Evolutionary conservation across 345 rosid species (phyloP).

Genomic region (Anastatica hierochuntica): DNA sequence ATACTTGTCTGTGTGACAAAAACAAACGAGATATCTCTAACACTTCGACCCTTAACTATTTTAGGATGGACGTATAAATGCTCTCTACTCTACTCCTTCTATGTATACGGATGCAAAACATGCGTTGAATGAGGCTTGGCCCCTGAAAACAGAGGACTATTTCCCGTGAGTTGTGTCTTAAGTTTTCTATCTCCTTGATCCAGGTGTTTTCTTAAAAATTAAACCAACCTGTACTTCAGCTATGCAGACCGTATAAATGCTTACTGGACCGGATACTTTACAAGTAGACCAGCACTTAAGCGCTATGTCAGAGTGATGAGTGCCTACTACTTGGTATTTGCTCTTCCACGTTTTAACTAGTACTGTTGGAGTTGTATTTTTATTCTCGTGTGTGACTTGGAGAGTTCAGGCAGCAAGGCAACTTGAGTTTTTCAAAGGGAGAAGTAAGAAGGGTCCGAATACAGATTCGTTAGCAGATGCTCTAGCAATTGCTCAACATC

Average conservation of each 20-base stretch:
- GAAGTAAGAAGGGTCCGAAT: slow-evolving; percentile 48
- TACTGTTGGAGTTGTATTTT: not conserved
- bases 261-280: slow-evolving; percentile 96
- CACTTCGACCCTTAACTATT: slow-evolving; percentile 7
- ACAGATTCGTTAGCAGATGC: slow-evolving; percentile 87
- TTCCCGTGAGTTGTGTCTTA: slow-evolving; percentile 71
- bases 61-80: slow-evolving; percentile 96
- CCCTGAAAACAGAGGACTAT: slow-evolving; percentile 73
- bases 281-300: slow-evolving; percentile 89
- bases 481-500: slow-evolving; percentile 91
- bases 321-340: slow-evolving; percentile 74
- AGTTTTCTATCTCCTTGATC: not conserved
- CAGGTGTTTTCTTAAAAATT: slow-evolving; percentile 12
- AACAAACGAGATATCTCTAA: slow-evolving; percentile 3
- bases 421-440: slow-evolving; percentile 78
- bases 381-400: slow-evolving; percentile 15
- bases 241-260: slow-evolving; percentile 92
- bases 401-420: slow-evolving; percentile 78
- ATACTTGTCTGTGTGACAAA: not conserved
- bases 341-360: not conserved
- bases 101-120: slow-evolving; percentile 94
- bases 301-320: slow-evolving; percentile 89
- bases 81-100: slow-evolving; percentile 93
- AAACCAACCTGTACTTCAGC: slow-evolving; percentile 35
- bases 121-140: slow-evolving; percentile 67